Percentiles rank a stretch among this genome's conserved stretches.
phyloP scores from a whole-genome alignment of 768 basidiomycete genomes.

The Russula sp. region DNA sequence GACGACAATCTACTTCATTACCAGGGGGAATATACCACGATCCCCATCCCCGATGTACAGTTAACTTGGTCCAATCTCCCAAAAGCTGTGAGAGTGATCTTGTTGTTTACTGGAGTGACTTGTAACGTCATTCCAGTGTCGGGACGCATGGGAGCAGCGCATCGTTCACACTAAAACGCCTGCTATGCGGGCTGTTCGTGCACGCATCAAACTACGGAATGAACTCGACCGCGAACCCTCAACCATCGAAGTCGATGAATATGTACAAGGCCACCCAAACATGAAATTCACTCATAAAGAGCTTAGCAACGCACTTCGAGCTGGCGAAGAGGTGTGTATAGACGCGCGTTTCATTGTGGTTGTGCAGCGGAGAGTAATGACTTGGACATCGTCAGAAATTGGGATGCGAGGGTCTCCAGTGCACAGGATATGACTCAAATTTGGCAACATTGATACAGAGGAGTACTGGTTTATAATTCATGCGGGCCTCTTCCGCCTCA shows the following conservation, averaged over 20 bases:
- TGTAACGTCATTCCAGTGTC: not conserved
- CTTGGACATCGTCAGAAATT: not conserved
- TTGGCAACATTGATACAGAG: not conserved
- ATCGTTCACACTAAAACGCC: fast-evolving
- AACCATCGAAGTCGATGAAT: not conserved
- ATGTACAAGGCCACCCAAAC: not conserved
- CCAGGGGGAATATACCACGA: not conserved
- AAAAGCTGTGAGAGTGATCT: not conserved
- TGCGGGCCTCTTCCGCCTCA: too few species aligned
- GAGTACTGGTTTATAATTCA: too few species aligned
- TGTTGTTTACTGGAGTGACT: not conserved
- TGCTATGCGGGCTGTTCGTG: not conserved
- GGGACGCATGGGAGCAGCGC: not conserved
- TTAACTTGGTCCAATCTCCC: not conserved
- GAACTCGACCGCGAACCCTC: slow-evolving; percentile 3
- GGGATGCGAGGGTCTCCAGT: not conserved
- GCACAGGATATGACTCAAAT: not conserved
- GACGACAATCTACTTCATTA: not conserved
- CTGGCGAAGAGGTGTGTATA: not conserved
- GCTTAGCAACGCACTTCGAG: not conserved
- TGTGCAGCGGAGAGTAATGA: too few species aligned
- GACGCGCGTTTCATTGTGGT: too few species aligned
- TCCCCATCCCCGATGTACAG: not conserved
- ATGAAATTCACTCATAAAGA: not conserved
- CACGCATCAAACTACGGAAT: not conserved